phyloP scores from a whole-genome alignment of 495 filamentous ascomycete genomes.

The Neurospora sublineolata region DNA sequence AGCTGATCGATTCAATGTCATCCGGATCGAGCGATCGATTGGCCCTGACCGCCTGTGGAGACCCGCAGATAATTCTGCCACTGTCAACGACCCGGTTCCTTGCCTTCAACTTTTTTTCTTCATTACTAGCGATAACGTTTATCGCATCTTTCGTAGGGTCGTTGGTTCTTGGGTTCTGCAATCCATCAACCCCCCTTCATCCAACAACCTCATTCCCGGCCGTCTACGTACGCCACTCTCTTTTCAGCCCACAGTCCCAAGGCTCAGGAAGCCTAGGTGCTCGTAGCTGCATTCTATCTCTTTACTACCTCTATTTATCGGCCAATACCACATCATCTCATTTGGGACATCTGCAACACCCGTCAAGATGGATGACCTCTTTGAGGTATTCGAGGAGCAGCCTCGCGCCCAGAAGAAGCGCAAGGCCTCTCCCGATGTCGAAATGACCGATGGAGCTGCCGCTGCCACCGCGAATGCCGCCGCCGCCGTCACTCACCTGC shows the following conservation, averaged over 20 bases:
- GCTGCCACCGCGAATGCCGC: constrained; percentile 2
- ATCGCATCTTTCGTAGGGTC: neutral
- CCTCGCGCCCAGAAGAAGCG: constrained; percentile 52
- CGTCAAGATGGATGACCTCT: constrained; percentile 63
- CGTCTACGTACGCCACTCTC: neutral
- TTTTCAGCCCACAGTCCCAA: neutral
- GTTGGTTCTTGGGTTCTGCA: neutral
- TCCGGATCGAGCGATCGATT: neutral
- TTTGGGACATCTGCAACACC: constrained; percentile 1
- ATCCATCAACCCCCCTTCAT: neutral
- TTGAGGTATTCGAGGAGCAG: constrained; percentile 70
- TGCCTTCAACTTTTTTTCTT: constrained; percentile 18
- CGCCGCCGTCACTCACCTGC: neutral
- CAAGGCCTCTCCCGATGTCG: constrained; percentile 59
- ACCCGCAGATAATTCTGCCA: constrained; percentile 9
- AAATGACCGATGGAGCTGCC: constrained; percentile 33
- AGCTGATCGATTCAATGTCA: neutral
- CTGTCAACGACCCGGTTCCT: constrained; percentile 2
- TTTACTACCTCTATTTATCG: neutral
- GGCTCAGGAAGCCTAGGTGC: neutral
- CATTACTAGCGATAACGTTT: constrained; percentile 3
- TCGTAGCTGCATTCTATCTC: neutral
- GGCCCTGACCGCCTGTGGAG: constrained; percentile 1
- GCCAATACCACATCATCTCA: neutral
- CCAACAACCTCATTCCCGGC: neutral